A percentile compares a stretch with the other conserved stretches of the same genome.
phyloP scores from a whole-genome alignment of 202 grass and related monocot species.

The Schoenoplectus triqueter region DNA sequence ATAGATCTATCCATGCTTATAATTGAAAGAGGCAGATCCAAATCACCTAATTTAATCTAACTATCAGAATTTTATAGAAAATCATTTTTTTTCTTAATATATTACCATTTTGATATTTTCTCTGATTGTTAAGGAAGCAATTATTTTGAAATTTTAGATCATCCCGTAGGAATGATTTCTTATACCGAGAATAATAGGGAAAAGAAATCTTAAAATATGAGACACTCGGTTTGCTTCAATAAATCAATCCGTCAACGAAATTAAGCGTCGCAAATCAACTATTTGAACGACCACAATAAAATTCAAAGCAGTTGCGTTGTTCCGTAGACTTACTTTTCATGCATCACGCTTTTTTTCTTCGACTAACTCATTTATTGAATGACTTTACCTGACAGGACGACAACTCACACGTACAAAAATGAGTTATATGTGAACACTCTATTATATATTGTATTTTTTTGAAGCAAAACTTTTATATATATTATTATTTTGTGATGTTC shows the following conservation, averaged over 20 bases:
- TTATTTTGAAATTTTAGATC: too few species aligned
- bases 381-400: not conserved
- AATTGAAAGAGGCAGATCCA: too few species aligned
- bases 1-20: too few species aligned
- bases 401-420: not conserved
- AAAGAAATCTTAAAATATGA: too few species aligned
- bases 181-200: not conserved
- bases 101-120: too few species aligned
- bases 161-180: too few species aligned
- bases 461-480: too few species aligned
- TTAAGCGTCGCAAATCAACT: not conserved
- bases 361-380: not conserved
- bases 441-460: too few species aligned
- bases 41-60: not conserved
- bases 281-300: not conserved
- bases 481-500: too few species aligned
- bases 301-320: not conserved
- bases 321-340: not conserved
- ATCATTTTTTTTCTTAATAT: too few species aligned
- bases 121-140: too few species aligned
- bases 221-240: not conserved
- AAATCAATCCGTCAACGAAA: not conserved
- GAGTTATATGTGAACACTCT: not conserved
- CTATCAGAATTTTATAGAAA: not conserved
- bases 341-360: not conserved